Evolutionary conservation across 1,284 basidiomycete species (phyloP).

Genomic region (Leccinum laetum): DNA sequence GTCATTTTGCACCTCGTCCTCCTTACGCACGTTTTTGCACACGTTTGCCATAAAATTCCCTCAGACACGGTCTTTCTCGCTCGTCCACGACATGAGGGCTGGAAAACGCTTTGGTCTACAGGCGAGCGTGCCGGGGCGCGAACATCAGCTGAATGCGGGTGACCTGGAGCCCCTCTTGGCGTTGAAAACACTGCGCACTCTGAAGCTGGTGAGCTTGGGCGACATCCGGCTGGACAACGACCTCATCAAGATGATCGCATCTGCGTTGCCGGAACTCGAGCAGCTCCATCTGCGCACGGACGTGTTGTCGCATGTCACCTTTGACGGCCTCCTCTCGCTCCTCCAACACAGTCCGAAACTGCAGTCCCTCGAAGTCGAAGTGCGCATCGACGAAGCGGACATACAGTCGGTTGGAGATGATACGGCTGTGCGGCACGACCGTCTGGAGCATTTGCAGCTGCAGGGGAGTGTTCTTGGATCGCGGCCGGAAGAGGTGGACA

Average conservation of each 20-base stretch:
- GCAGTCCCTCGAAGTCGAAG: conserved; percentile 5
- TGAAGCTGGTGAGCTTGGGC: conserved; percentile 20
- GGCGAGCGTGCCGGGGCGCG: conserved; percentile 17
- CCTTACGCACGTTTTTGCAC: conserved; percentile 16
- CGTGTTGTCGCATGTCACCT: conserved; percentile 13
- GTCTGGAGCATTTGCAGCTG: conserved; percentile 17
- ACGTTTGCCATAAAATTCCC: conserved; percentile 19
- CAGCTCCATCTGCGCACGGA: conserved; percentile 12
- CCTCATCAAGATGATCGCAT: conserved; percentile 18
- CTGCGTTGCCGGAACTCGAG: conserved; percentile 21
- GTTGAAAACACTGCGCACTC: conserved; percentile 15
- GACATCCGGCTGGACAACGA: conserved; percentile 14
- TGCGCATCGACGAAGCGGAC: conserved; percentile 13
- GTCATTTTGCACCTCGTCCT: conserved; percentile 20
- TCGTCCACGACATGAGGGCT: conserved; percentile 22
- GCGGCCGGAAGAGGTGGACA: conserved; percentile 20
- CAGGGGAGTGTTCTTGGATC: conserved; percentile 16
- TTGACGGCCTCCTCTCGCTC: conserved; percentile 21
- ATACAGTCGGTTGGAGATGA: conserved; percentile 18
- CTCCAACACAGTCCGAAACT: conserved; percentile 21
- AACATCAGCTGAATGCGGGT: conserved; percentile 9
- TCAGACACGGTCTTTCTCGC: conserved; percentile 18
- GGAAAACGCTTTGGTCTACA: conserved; percentile 22
- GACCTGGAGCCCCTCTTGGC: conserved; percentile 18
- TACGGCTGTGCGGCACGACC: conserved; percentile 15